phyloP scores from a whole-genome alignment of 257 asterid genomes.

The Nicotiana obtusifolia region DNA sequence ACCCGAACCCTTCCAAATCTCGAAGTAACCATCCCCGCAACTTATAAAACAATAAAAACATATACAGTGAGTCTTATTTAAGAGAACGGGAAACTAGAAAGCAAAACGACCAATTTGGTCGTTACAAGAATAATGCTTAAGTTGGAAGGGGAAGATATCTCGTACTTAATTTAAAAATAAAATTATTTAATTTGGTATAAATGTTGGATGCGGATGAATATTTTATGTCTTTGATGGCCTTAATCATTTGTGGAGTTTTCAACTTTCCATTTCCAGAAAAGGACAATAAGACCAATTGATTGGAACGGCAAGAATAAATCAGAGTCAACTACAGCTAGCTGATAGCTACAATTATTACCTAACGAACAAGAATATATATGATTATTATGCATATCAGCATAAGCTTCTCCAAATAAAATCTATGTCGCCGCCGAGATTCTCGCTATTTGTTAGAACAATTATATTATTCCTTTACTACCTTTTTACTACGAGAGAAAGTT shows the following conservation, averaged over 20 bases:
- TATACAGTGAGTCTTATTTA: no score
- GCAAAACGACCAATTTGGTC: no score
- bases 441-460: neutral
- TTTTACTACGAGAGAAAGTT: no score
- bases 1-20: no score
- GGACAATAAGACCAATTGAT: neutral
- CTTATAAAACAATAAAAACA: no score
- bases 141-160: neutral
- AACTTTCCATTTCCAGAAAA: neutral
- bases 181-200: neutral
- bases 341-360: neutral
- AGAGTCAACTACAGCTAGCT: slow-evolving; percentile 4
- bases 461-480: no score
- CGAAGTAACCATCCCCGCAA: no score
- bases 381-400: neutral
- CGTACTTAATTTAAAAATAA: neutral
- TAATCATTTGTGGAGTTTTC: neutral
- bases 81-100: no score
- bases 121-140: neutral
- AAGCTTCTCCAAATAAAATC: neutral
- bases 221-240: neutral
- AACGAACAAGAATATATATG: neutral
- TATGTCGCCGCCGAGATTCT: neutral
- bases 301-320: neutral
- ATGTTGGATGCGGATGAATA: no score